Evolutionary conservation across 164 flowering plant genomes (phyloP), one percentile per base, ranked within the genome.

Genomic region (Saururus chinensis): DNA sequence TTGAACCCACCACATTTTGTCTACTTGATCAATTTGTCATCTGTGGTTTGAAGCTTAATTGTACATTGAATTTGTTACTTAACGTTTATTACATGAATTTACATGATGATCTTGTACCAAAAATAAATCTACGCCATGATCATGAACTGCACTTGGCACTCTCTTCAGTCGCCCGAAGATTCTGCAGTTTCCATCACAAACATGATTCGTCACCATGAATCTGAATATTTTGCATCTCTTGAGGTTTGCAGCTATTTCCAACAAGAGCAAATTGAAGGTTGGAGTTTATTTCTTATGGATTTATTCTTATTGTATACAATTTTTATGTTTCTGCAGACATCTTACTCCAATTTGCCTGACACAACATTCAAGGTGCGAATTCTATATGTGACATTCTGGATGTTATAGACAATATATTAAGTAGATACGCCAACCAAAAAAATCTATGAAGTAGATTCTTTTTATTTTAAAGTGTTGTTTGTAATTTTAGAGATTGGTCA

Each of bases 161-260:
- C 56, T 49, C 74, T 76, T 62, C 88, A 93, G 97, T 74, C 87
- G 19, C 84, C 95, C 41, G 97, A 93, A 60, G 95, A 90, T 65
- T 80, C 71, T 72, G 97, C 92, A 30, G 4, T 76, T 65, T 63
- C 95, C 26, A 62, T 90, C 60, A 64, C 85, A 48, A 81, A 69
- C 76, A 87, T 88, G n/a, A 82, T 93, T 71, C 88, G 91, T 57
- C 91, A 85, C 60, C 99, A 87, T 67, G 99, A 93, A 61, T 76
- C 96, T 54, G 95, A 93, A 77, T 93, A 93, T 72, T 68, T 93
- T 63, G 68, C 82, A 63, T 81, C 97, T 70, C 87, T 93, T 64
- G 86, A 88, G 99, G 99, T 85, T 60, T 56, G 41, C 4, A 59
- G 0, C 8, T 59, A 16, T 51, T 41, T 23, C 57, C 60, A n/a